phyloP scores from a whole-genome alignment of 192 early-diverging fungal species.

The Backusella morwellensis region DNA sequence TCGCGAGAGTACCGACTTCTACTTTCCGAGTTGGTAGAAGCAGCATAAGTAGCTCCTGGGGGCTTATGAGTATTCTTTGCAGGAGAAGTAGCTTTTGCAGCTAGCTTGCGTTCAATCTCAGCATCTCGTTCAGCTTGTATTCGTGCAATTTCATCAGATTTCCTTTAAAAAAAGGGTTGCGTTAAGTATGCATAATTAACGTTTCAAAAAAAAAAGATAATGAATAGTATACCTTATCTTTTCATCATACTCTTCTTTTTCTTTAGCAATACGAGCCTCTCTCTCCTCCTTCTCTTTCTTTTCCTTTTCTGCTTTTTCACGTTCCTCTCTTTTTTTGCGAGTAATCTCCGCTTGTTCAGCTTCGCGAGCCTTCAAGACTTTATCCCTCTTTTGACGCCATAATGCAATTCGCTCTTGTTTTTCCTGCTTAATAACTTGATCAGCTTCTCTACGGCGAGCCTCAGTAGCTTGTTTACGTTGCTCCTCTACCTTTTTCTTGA shows the following conservation, averaged over 20 bases:
- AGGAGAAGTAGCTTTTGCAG: background rate
- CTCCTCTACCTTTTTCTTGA: slow-evolving; percentile 56
- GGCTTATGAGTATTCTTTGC: background rate
- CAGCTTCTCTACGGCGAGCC: slow-evolving; percentile 49
- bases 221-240: slow-evolving; percentile 2
- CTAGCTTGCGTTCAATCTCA: slow-evolving; percentile 42
- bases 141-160: slow-evolving; percentile 48
- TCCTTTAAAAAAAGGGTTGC: slow-evolving; percentile 9
- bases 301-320: slow-evolving; percentile 25
- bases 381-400: slow-evolving; percentile 50
- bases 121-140: slow-evolving; percentile 46
- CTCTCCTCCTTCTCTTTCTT: slow-evolving; percentile 52
- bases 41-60: background rate
- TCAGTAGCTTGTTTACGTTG: slow-evolving; percentile 58
- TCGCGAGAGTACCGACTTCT: background rate
- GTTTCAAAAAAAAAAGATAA: too few relatives aligned
- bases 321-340: slow-evolving; percentile 40
- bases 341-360: slow-evolving; percentile 43
- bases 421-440: slow-evolving; percentile 65
- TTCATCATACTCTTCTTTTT: slow-evolving; percentile 40
- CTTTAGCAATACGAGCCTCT: slow-evolving; percentile 40
- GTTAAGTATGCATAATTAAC: background rate
- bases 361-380: slow-evolving; percentile 36
- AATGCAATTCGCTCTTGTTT: slow-evolving; percentile 68
- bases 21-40: background rate